Evolutionary conservation across 2,329 filamentous ascomycete genomes (phyloP).

Genomic region (Fonsecaea pugnacius): DNA sequence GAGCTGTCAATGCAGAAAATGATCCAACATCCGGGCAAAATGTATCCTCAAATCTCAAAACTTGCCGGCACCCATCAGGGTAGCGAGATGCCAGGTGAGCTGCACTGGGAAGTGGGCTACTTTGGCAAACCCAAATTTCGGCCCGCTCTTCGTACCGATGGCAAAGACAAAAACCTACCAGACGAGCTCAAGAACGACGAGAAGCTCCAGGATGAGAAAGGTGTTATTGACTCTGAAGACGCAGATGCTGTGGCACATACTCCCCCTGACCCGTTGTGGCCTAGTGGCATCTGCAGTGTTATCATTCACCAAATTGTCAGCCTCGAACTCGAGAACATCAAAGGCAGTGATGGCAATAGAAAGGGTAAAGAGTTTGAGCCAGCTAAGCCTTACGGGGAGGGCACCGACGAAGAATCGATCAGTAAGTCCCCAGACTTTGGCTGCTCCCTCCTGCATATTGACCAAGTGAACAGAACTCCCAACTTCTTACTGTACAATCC

Average conservation of each 20-base stretch:
- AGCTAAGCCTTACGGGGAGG: slow-evolving; percentile 80
- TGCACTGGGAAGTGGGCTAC: slow-evolving; percentile 96
- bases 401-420: slow-evolving; percentile 79
- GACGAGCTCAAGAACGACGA: slow-evolving; percentile 72
- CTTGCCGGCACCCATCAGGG: slow-evolving; percentile 81
- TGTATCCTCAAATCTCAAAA: slow-evolving; percentile 87
- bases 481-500: slow-evolving; percentile 89
- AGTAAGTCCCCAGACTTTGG: slow-evolving; percentile 24
- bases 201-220: slow-evolving; percentile 86
- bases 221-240: slow-evolving; percentile 69
- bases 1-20: slow-evolving; percentile 93
- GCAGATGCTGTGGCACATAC: slow-evolving; percentile 88
- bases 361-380: slow-evolving; percentile 89
- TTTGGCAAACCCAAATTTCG: slow-evolving; percentile 91
- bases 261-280: slow-evolving; percentile 94
- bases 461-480: slow-evolving; percentile 62
- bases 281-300: slow-evolving; percentile 82
- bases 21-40: slow-evolving; percentile 89
- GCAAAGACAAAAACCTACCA: slow-evolving; percentile 78
- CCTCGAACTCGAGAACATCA: slow-evolving; percentile 86
- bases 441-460: neutral
- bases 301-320: slow-evolving; percentile 95
- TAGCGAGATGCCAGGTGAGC: slow-evolving; percentile 85
- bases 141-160: slow-evolving; percentile 80
- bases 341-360: slow-evolving; percentile 78